Base-by-base conservation (phyloP, 2,329 filamentous ascomycete genomes). In the Alternaria triticimaculans region DNA sequence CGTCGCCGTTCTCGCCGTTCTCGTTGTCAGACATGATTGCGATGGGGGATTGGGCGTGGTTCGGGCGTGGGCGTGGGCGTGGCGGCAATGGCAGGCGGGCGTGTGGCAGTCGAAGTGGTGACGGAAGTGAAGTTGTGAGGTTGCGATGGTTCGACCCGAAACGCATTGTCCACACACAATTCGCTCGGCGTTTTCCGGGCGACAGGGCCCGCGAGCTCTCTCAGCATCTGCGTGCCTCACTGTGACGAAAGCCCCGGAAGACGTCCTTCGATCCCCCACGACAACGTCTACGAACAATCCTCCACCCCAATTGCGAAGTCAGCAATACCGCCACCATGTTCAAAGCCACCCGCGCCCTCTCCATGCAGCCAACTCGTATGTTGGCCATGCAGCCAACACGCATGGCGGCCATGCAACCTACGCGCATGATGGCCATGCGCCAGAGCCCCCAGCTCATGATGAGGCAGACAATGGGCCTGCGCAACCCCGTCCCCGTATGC, bases 21-120 rank as follows among this genome's bases (percentile, higher is more conserved):
- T 73, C 71, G 70, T 73, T 74, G 85, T 96, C 93, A 82, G 94
- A 91, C 95, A 99, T 99, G 77, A 85, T 94, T 88, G 84, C 84
- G 80, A 81, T 55, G 81, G 78, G 62, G 30, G 63, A n/a, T 56
- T n/a, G 64, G 33, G 68, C 56, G 63, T 60, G 60, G 30, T 45
- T 61, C 56, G 67, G 48, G 64, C 55, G 49, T 12, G 64, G 48
- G 64, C 55, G 49, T 12, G 64, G 69, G 66, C 54, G 69, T 59
- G 69, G 72, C 70, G 71, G 72, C 71, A 74, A 77, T 77, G 65
- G 73, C 72, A 60, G 56, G 58, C 43, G 72, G 74, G 67, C 67
- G 63, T 73, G 18, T 60, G 62, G 62, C 15, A 18, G 67, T 66
- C 53, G 62, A 60, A 60, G 65, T 66, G 67, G 73, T 76, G 72